phyloP scores from a whole-genome alignment of 208 protist species.

The Trypanosoma conorhini region DNA sequence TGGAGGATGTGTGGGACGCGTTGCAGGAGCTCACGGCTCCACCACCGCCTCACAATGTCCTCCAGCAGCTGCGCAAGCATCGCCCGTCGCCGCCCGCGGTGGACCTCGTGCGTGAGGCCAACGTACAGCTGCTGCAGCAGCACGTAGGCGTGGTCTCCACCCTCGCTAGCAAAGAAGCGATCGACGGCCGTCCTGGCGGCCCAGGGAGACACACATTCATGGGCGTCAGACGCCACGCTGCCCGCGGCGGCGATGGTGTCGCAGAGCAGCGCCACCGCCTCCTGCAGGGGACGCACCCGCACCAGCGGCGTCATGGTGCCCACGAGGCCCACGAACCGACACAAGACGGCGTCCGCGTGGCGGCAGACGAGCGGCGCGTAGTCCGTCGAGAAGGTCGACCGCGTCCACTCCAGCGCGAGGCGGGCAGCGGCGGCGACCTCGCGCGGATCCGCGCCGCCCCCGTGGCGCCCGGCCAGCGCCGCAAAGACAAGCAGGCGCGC shows the following conservation, averaged over 20 bases:
- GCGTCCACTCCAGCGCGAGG: slow-evolving; percentile 25
- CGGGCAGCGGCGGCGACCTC: slow-evolving; percentile 18
- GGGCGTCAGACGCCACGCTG: neutral
- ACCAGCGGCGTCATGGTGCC: slow-evolving; percentile 14
- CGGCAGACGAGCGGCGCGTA: slow-evolving; percentile 3
- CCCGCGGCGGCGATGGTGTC: neutral
- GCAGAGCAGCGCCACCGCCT: slow-evolving; percentile 16
- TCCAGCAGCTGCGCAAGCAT: slow-evolving; percentile 17
- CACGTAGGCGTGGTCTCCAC: slow-evolving; percentile 32
- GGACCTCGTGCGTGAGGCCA: slow-evolving; percentile 11
- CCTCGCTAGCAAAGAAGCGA: slow-evolving; percentile 27
- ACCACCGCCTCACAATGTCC: slow-evolving; percentile 27
- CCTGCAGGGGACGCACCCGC: slow-evolving; percentile 8
- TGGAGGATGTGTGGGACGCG: slow-evolving; percentile 23
- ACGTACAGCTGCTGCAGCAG: slow-evolving; percentile 28
- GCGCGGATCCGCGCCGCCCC: neutral
- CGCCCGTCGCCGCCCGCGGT: slow-evolving; percentile 17
- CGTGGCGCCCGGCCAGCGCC: neutral
- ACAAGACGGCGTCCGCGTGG: slow-evolving; percentile 29
- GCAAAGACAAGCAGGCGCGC: slow-evolving; percentile 28
- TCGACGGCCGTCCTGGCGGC: slow-evolving; percentile 6
- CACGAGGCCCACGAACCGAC: slow-evolving; percentile 26
- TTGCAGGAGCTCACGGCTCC: slow-evolving; percentile 20
- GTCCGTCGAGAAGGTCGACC: slow-evolving; percentile 11
- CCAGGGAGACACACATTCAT: neutral